phyloP scores from a whole-genome alignment of 169 alveolate genomes.

The Cryptosporidium sp. region DNA sequence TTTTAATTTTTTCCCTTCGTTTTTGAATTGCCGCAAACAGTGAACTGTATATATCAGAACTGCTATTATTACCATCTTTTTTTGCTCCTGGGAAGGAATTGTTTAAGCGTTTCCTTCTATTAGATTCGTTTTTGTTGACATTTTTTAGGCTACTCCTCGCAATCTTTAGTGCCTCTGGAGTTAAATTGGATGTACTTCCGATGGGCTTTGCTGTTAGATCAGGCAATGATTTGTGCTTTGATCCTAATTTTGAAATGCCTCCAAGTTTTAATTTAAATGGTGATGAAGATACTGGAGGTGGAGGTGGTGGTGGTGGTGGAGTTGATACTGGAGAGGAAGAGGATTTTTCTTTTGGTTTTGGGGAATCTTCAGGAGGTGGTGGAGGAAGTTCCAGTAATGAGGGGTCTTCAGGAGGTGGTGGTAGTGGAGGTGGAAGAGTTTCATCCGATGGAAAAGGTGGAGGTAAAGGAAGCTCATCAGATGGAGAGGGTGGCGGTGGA shows the following conservation, averaged over 20 bases:
- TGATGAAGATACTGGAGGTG: neutral
- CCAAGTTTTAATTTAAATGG: neutral
- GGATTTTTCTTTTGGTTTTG: constrained; percentile 2
- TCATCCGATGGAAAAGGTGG: constrained; percentile 74
- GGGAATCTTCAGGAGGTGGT: constrained; percentile 31
- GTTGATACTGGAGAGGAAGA: constrained; percentile 31
- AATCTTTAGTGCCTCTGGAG: neutral
- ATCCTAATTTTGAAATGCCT: neutral
- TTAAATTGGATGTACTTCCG: neutral
- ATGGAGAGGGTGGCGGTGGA: neutral
- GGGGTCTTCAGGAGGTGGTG: constrained; percentile 46
- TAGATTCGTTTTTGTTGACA: neutral
- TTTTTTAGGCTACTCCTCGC: neutral
- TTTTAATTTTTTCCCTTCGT: neutral
- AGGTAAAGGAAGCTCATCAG: constrained; percentile 17
- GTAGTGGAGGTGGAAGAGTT: constrained; percentile 53
- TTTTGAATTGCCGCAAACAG: neutral
- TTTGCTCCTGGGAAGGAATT: neutral
- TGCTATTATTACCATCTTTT: neutral
- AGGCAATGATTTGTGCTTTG: neutral
- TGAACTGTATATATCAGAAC: neutral
- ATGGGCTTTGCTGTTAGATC: neutral
- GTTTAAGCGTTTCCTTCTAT: neutral
- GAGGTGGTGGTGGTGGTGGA: constrained; percentile 20
- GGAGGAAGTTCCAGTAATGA: constrained; percentile 42